phyloP scores from a whole-genome alignment of 176 grass and related monocot species.

The Poa pratensis region DNA sequence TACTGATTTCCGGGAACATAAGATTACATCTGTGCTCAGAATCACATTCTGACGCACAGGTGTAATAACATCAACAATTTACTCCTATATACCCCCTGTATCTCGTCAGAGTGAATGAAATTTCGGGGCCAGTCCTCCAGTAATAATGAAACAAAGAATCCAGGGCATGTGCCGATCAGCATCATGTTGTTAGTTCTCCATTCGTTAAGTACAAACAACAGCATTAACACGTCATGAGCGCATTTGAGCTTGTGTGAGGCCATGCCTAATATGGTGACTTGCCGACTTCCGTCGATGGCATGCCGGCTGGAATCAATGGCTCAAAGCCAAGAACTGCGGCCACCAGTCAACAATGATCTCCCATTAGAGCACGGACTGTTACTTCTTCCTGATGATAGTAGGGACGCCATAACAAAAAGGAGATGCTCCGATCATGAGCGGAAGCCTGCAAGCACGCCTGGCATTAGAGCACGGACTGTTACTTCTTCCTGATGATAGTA shows the following conservation, averaged over 20 bases:
- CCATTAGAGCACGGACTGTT: not conserved
- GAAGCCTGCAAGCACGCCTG: constrained; percentile 63
- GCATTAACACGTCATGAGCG: not conserved
- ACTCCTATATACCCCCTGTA: constrained; percentile 30
- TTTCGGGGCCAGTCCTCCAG: not conserved
- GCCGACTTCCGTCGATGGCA: not conserved
- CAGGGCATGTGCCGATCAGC: not conserved
- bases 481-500: constrained; percentile 65
- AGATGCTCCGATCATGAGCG: constrained; percentile 68
- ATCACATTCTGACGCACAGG: constrained; percentile 32
- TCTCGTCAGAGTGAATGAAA: not conserved
- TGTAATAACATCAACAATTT: not conserved
- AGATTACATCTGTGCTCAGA: constrained; percentile 19
- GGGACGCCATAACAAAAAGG: constrained; percentile 95
- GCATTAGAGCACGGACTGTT: constrained; percentile 14
- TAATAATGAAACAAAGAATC: not conserved
- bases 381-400: constrained; percentile 64
- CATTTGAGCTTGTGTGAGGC: not conserved
- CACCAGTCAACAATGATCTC: too few species aligned
- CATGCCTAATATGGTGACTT: not conserved
- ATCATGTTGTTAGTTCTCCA: not conserved
- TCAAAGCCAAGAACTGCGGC: not conserved
- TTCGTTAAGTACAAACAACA: constrained; percentile 4
- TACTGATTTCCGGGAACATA: constrained; percentile 25
- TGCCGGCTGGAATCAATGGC: not conserved